Evolutionary conservation across 352 stramenopile species (phyloP), one percentile per base, ranked within the genome.

Genomic region (Phytophthora idaei): DNA sequence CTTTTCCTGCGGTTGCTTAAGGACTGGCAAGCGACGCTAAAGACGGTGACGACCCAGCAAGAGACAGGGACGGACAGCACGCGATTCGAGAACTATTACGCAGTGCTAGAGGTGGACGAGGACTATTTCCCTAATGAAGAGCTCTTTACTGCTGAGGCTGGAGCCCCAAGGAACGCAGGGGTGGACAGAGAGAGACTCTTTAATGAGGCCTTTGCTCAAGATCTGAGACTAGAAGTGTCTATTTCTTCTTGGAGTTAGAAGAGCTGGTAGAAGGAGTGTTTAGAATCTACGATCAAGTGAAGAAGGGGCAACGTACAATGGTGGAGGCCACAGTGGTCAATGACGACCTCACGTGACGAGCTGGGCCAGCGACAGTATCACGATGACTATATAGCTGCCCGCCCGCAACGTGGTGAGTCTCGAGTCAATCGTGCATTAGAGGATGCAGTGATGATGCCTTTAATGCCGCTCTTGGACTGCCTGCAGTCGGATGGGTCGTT

Each of bases 21-120:
- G n/a, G 31, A 34, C 36, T 68, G 61, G 61, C 31, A 51, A 11
- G 2, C 2, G 3, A 51, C 52, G 0, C 14, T 61, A 21, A 41
- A 44, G 11, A 9, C 1, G 10, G 45, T 51, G 41, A 17, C 61
- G 17, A n/a, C 9, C 3, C 12, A 52, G 14, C 46, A 27, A 28
- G 34, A 7, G 21, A n/a, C 15, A 25, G 53, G 36, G 10, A 1
- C 11, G 34, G 28, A 63, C 10, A 56, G 49, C 10, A 11, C 10
- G 1, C 39, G 36, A 11, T 73, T 64, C 17, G 29, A 45, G 25
- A 76, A 69, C 32, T 76, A 76, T 32, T 76, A 76, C 15, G 5
- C 55, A 21, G 57, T 56, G 7, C 17, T 64, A 5, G 31, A 49
- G 25, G 2, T n/a, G 25, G 57, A 57, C 4, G 57, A 57, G 6